Conservation (phyloP, 176 grass and related monocot genomes). For the Musa acuminata region DNA sequence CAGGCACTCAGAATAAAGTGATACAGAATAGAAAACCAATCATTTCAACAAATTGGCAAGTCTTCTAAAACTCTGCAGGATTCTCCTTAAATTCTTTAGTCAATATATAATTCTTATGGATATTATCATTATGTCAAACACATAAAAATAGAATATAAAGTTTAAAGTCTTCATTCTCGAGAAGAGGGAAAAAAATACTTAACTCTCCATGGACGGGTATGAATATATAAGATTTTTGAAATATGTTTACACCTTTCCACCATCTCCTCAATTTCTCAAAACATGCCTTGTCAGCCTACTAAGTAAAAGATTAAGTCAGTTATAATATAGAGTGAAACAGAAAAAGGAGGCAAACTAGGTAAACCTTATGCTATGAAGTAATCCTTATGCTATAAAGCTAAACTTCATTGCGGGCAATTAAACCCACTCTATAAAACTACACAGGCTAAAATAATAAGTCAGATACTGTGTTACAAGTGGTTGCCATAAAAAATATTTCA, state of each 20-base stretch:
- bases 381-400: too few species aligned
- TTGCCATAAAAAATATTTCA: too few species aligned
- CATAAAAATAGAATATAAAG: not conserved
- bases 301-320: conserved; percentile 1
- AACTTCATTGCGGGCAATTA: too few species aligned
- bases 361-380: too few species aligned
- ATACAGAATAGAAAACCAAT: too few species aligned
- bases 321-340: not conserved
- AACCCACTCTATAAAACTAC: too few species aligned
- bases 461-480: too few species aligned
- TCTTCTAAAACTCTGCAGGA: not conserved
- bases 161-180: not conserved
- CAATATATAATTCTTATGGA: not conserved
- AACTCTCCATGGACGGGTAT: conserved; percentile 94
- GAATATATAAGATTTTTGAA: conserved; percentile 66
- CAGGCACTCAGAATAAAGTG: too few species aligned
- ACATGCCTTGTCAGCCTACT: conserved; percentile 49
- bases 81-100: not conserved
- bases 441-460: too few species aligned
- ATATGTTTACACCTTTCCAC: conserved; percentile 88
- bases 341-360: too few species aligned
- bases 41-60: too few species aligned
- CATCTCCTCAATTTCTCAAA: conserved; percentile 93
- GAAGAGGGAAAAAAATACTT: conserved; percentile 25
- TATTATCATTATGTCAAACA: not conserved